These are phyloP conservation scores for Echinochloa phyllopogon DNA, from an alignment of 176 grass and related monocot species.

Conservation along the genomic window DNA sequence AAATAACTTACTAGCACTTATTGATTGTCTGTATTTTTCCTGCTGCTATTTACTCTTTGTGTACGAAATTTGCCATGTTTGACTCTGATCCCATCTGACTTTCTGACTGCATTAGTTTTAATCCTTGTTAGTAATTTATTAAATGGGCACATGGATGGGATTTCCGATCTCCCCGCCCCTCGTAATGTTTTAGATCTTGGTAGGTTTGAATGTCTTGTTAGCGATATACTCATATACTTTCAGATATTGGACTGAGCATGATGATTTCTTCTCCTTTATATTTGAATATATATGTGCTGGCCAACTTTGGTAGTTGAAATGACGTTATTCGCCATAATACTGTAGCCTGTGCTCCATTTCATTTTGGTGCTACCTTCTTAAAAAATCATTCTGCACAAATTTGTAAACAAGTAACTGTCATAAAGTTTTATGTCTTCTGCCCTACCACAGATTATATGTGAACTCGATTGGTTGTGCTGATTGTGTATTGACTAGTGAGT, in stretches of 20 bases:
- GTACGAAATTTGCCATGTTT: neutral
- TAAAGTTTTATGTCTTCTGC: neutral
- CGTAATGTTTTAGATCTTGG: neutral
- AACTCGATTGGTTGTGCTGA: neutral
- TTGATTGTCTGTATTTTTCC: neutral
- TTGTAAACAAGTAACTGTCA: constrained; percentile 5
- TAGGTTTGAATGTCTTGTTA: neutral
- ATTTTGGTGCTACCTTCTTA: neutral
- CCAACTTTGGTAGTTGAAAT: neutral
- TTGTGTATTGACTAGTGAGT: neutral
- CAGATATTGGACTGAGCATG: neutral
- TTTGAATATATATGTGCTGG: constrained; percentile 2
- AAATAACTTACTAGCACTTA: neutral
- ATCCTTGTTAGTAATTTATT: neutral
- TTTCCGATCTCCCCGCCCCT: neutral
- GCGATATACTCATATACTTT: neutral
- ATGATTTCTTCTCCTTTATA: neutral
- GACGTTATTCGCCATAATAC: neutral
- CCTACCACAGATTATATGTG: neutral
- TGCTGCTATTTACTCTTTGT: neutral
- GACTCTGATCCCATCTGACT: neutral
- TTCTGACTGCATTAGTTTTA: neutral
- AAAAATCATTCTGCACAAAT: neutral
- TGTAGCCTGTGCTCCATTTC: neutral
- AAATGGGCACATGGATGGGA: neutral